Percentiles rank a stretch among this genome's conserved stretches.
These are phyloP conservation scores for Paracamarosporium sp. DNA, from an alignment of 2,329 filamentous ascomycete genomes.

Conservation along the genomic window DNA sequence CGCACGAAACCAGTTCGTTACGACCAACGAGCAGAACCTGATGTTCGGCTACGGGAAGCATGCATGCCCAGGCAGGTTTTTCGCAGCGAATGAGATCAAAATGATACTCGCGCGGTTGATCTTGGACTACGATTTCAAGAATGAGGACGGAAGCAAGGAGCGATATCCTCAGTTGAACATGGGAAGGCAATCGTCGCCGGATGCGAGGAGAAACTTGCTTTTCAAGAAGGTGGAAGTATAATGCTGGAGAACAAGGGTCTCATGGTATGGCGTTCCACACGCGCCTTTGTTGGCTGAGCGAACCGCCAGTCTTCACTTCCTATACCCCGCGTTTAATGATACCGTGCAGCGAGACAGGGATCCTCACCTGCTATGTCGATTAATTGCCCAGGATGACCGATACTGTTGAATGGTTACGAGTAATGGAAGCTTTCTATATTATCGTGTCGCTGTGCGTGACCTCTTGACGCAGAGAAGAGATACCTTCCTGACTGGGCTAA, in stretches of 20 bases:
- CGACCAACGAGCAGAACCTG: constrained; percentile 27
- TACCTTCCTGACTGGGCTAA: constrained; percentile 2
- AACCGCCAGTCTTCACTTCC: too few species aligned
- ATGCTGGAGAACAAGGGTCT: too few species aligned
- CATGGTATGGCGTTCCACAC: background rate
- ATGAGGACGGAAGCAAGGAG: constrained; percentile 18
- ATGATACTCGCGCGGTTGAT: constrained; percentile 32
- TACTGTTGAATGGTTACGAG: background rate
- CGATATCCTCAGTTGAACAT: constrained; percentile 22
- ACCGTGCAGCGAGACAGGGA: too few species aligned
- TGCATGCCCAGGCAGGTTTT: constrained; percentile 39
- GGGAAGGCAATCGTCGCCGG: constrained; percentile 5
- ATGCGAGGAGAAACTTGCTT: constrained; percentile 13
- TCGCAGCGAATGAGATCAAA: constrained; percentile 41
- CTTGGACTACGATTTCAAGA: constrained; percentile 34
- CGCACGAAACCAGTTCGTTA: constrained; percentile 38
- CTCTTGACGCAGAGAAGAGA: background rate
- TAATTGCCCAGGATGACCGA: too few species aligned
- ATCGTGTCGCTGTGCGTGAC: background rate
- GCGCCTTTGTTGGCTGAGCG: too few species aligned
- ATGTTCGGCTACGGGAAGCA: constrained; percentile 36
- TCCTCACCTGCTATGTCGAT: too few species aligned
- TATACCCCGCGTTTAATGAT: too few species aligned
- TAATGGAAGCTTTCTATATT: background rate
- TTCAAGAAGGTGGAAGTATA: constrained; percentile 14